Evolutionary conservation across 75 land plant species (phyloP), one percentile per base, ranked within the genome.

Genomic region (Isoetes taiwanensis): DNA sequence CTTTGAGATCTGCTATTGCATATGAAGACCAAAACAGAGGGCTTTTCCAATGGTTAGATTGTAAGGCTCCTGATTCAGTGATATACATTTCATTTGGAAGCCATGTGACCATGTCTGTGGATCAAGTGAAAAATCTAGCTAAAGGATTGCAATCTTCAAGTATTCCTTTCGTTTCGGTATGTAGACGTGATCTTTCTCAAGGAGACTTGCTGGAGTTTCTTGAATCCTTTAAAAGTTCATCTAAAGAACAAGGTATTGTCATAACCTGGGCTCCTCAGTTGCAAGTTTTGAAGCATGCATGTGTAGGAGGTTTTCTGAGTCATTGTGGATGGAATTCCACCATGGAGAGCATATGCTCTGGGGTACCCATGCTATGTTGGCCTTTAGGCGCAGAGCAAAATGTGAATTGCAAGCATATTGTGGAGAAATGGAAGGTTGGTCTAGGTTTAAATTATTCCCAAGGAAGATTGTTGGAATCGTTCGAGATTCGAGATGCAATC

Each of bases 321-420:
- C 50, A 46, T 23, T 46, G 50, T 46, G 50, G 50, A 5, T 46
- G 50, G 50, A 46, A 46, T n/a, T 46, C 50, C 8, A 19, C 16
- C 25, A 5, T 46, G 12, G 50, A 46, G 19, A 19, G 50, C n/a
- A 46, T 46, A 5, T 46, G 12, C 4, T 16, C 12, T 6, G 50
- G 50, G 21, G 50, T 46, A 3, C 50, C 50, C 16, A 46, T 46
- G 50, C 16, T 46, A 5, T 46, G 50, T n/a, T 46, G 19, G 6
- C 50, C 50, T 46, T 16, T 16, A 6, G 16, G 6, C 50, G 50
- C 50, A 19, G 50, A 46, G 50, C 50, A 46, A 19, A 46, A 46
- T 46, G 21, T 46, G 5, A 46, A 46, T 23, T 46, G 50, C 16
- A 46, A 46, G 19, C 50, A 19, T 5, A n/a, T 46, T 6, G 19